A percentile compares a stretch with the other conserved stretches of the same genome.
Evolutionary conservation across 2,329 filamentous ascomycete species (phyloP).

Genomic region (Verticillium tricorpus): DNA sequence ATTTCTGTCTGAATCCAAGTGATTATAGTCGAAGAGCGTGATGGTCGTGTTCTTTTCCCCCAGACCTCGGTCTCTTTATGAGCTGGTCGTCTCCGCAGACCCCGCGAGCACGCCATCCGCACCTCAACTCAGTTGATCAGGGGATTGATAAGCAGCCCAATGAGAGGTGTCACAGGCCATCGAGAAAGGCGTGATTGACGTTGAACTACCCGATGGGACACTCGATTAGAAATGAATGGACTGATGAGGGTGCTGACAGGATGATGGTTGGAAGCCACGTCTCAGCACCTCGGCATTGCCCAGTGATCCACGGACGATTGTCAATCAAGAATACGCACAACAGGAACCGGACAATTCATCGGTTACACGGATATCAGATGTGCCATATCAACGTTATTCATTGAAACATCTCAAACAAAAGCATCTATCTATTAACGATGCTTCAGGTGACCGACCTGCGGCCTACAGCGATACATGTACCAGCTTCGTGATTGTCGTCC

Average conservation of each 20-base stretch:
- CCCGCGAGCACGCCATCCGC: constrained; percentile 19
- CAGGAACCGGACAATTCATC: background rate
- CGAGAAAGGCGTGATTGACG: background rate
- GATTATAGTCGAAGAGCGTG: background rate
- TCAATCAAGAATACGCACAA: background rate
- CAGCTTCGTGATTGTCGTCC: constrained; percentile 61
- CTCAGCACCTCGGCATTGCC: background rate
- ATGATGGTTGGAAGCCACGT: background rate
- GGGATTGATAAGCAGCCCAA: constrained; percentile 20
- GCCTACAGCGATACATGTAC: constrained; percentile 19
- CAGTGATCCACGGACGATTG: background rate
- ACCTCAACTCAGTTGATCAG: background rate
- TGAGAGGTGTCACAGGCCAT: background rate
- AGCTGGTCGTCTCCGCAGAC: background rate
- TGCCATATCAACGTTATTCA: background rate
- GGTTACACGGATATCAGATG: background rate
- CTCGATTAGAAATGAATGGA: background rate
- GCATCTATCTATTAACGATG: background rate
- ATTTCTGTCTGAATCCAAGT: background rate
- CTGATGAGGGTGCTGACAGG: background rate
- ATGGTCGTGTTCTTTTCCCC: background rate
- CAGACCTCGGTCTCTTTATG: background rate
- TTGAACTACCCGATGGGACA: background rate
- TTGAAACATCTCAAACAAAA: background rate
- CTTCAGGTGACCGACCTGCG: background rate